Conservation (phyloP, 345 rosid species). For the Punica granatum region DNA sequence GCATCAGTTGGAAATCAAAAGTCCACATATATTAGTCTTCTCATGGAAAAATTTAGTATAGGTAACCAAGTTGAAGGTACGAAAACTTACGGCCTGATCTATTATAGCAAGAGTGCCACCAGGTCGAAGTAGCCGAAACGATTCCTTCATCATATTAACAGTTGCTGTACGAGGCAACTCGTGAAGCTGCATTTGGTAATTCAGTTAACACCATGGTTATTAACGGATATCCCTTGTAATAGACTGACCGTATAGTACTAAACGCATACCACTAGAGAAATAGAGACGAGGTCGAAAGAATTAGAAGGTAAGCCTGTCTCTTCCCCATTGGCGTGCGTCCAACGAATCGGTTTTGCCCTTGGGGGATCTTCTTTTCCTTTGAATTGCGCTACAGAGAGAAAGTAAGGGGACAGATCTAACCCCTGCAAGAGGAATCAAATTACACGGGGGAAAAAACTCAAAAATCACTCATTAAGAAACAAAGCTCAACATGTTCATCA, state of each 20-base stretch:
- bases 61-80: neutral
- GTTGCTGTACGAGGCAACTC: constrained; percentile 60
- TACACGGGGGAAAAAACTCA: neutral
- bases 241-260: neutral
- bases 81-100: constrained; percentile 39
- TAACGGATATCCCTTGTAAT: neutral
- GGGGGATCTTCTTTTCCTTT: constrained; percentile 37
- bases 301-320: constrained; percentile 49
- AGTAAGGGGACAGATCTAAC: constrained; percentile 58
- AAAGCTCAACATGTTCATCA: neutral
- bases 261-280: constrained; percentile 37
- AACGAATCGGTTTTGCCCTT: constrained; percentile 28
- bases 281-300: constrained; percentile 46
- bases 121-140: constrained; percentile 41
- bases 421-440: constrained; percentile 31
- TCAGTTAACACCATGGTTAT: neutral
- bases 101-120: constrained; percentile 49
- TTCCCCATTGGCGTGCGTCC: constrained; percentile 64
- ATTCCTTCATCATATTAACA: constrained; percentile 33
- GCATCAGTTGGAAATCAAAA: constrained; percentile 11
- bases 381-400: constrained; percentile 54
- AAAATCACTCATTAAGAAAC: neutral
- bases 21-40: constrained; percentile 4
- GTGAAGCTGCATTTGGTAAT: constrained; percentile 33
- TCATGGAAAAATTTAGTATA: neutral